Base-by-base conservation (phyloP, 176 grass and related monocot genomes). In the Pharus latifolius region DNA sequence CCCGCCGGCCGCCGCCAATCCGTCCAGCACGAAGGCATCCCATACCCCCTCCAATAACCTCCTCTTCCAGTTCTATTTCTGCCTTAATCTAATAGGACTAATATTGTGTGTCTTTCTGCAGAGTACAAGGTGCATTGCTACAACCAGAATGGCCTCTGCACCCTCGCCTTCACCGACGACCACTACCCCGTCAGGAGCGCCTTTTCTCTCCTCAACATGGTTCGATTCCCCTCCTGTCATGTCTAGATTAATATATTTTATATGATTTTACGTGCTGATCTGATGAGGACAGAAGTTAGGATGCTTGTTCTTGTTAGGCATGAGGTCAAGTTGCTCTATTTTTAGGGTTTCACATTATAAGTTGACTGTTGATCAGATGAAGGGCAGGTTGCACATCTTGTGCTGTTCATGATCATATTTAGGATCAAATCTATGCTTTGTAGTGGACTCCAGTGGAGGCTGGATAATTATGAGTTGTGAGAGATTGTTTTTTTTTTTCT, bases 121-220 rank as follows among this genome's bases (percentile, higher is more conserved):
- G 87, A 89, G 73, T 85, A 89, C 73, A 81, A 69, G 66, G 87
- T 85, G 60, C 87, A 89, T 77, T 81, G 67, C 63, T 89, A 89
- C 78, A 89, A 82, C 49, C 60, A 54, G 22, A 52, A 74, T 84
- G 87, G 78, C 55, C 87, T 89, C 27, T 89, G 87, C 67, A 78
- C 73, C 47, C 24, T 82, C 43, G 68, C 68, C 73, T 89, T 89
- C 74, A 74, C 83, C 41, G 87, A 85, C 48, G 82, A 81, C 56
- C 82, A 89, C 41, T 89, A 89, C 65, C 87, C 87, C 62, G 78
- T 69, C 32, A 76, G 82, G 41, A 85, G 87, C 74, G 87, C 82
- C 56, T 84, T 82, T 79, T 89, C 87, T 58, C 3, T 89, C 72
- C 61, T 89, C 41, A 74, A 52, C 67, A 82, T 31, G 78, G 81